Evolutionary conservation across 148 eudicot species (phyloP).

Genomic region (Polygonum maritimum): DNA sequence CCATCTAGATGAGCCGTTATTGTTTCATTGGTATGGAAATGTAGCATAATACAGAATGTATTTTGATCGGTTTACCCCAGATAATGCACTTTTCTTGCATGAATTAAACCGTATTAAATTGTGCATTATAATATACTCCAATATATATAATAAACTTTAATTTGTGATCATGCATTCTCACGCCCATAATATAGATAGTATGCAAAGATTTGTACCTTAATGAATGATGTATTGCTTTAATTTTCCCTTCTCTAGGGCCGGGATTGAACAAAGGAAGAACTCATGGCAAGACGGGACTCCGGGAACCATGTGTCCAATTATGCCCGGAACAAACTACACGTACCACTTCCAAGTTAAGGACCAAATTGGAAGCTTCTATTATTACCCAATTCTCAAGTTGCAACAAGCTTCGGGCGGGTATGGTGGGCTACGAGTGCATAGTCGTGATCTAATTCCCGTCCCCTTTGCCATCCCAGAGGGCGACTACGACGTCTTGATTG

Average conservation of each 20-base stretch:
- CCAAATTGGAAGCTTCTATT: slow-evolving; percentile 51
- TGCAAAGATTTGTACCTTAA: no score
- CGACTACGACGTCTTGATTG: slow-evolving; percentile 44
- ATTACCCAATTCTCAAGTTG: slow-evolving; percentile 38
- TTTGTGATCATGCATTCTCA: no score
- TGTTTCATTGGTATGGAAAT: slow-evolving; percentile 33
- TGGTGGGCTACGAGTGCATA: slow-evolving; percentile 37
- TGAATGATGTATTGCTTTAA: no score
- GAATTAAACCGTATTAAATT: no score
- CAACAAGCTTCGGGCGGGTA: slow-evolving; percentile 47
- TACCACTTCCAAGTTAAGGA: slow-evolving; percentile 59
- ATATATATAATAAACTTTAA: no score
- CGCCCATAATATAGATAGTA: no score
- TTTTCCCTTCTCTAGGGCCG: slow-evolving; percentile 19
- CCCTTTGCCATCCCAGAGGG: slow-evolving; percentile 46
- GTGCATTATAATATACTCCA: no score
- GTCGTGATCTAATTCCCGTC: slow-evolving; percentile 45
- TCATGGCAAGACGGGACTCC: slow-evolving; percentile 59
- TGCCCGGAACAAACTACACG: slow-evolving; percentile 53
- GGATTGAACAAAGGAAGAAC: slow-evolving; percentile 56
- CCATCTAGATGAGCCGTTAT: slow-evolving; percentile 60
- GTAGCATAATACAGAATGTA: neutral
- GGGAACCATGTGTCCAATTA: slow-evolving; percentile 53
- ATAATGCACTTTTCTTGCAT: no score
- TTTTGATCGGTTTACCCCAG: no score